These are phyloP conservation scores for Globisporangium carolinianum DNA, from an alignment of 352 stramenopile species.

Conservation along the genomic window DNA sequence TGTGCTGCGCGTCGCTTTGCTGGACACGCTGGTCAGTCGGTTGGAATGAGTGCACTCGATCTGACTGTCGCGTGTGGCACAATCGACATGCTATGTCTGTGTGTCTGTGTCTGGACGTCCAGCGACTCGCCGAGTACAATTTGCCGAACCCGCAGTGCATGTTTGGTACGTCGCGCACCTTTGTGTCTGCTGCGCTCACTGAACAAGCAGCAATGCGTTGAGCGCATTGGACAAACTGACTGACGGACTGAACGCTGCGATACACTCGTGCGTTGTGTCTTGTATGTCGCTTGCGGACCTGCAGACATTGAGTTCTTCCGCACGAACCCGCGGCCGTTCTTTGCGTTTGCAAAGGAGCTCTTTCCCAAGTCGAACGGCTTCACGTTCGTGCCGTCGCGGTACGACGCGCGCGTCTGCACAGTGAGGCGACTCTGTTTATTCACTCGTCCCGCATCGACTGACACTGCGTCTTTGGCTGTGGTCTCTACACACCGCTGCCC, in stretches of 20 bases:
- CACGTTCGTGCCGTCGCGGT: conserved; percentile 73
- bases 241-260: background rate
- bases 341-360: conserved; percentile 91
- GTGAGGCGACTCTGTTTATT: too few species aligned
- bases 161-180: conserved; percentile 42
- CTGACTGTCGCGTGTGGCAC: too few species aligned
- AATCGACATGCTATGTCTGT: background rate
- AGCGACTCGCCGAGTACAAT: conserved; percentile 78
- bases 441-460: background rate
- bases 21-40: too few species aligned
- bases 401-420: too few species aligned
- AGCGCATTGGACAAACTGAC: background rate
- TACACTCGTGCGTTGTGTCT: too few species aligned
- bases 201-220: background rate
- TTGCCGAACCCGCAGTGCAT: conserved; percentile 83
- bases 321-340: conserved; percentile 96
- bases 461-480: background rate
- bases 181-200: background rate
- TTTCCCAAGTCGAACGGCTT: conserved; percentile 78
- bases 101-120: background rate
- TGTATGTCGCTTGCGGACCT: background rate
- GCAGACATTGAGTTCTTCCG: conserved; percentile 97
- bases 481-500: too few species aligned
- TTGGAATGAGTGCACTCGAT: too few species aligned
- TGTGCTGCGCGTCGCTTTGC: background rate